Percentiles rank a stretch among this genome's conserved stretches.
phyloP scores from a whole-genome alignment of 2,329 filamentous ascomycete species.

The Pseudocercospora fuligena region DNA sequence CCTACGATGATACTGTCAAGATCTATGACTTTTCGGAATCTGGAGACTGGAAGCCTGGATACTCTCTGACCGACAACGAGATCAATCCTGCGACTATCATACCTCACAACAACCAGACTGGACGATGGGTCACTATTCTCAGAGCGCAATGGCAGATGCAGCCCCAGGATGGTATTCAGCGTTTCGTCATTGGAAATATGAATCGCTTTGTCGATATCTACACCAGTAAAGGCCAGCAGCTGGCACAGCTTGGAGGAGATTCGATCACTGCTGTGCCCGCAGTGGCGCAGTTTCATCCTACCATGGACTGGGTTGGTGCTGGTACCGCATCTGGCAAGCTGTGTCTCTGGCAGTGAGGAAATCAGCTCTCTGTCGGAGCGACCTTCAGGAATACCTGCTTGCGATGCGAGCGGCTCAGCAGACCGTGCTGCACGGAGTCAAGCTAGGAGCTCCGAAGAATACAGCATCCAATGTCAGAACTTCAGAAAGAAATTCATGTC shows the following conservation, averaged over 20 bases:
- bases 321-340: constrained; percentile 92
- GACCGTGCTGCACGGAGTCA: neutral
- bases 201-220: constrained; percentile 86
- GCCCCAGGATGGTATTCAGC: constrained; percentile 78
- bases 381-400: neutral
- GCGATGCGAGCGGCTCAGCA: neutral
- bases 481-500: neutral
- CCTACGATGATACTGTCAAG: constrained; percentile 94
- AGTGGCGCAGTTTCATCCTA: constrained; percentile 87
- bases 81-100: constrained; percentile 74
- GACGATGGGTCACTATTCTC: constrained; percentile 87
- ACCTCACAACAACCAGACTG: constrained; percentile 93
- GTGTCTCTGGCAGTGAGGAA: constrained; percentile 71
- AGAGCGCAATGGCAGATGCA: constrained; percentile 87
- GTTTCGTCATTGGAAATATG: constrained; percentile 96
- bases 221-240: constrained; percentile 77
- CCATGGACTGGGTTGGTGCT: constrained; percentile 86
- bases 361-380: neutral
- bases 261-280: constrained; percentile 94
- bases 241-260: constrained; percentile 85
- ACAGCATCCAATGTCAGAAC: neutral
- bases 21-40: constrained; percentile 74
- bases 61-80: constrained; percentile 59
- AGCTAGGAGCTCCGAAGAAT: neutral
- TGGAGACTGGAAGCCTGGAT: constrained; percentile 51